Percentiles rank a stretch among this genome's conserved stretches.
phyloP scores from a whole-genome alignment of 2,329 filamentous ascomycete genomes.

The Ceratocystis diversiconidia region DNA sequence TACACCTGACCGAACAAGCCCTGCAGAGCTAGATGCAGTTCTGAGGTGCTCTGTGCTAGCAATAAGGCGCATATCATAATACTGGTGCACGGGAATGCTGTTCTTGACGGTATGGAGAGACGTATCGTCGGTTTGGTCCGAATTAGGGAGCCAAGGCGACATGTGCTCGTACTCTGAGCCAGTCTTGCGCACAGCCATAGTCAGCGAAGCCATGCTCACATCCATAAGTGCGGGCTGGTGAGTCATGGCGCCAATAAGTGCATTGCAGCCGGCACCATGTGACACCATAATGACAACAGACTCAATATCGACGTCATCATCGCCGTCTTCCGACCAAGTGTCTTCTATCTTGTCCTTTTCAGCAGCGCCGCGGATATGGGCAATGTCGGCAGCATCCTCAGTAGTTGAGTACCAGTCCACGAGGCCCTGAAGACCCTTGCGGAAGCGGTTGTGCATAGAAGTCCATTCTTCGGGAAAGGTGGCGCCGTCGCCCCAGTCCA shows the following conservation, averaged over 20 bases:
- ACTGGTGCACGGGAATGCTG: conserved; percentile 38
- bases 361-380: conserved; percentile 26
- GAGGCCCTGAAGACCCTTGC: conserved; percentile 62
- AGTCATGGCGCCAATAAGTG: conserved; percentile 79
- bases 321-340: conserved; percentile 27
- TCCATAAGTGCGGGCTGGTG: conserved; percentile 85
- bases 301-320: conserved; percentile 52
- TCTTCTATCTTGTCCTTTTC: conserved; percentile 24
- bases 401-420: conserved; percentile 65
- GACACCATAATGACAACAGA: conserved; percentile 78
- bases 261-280: conserved; percentile 92
- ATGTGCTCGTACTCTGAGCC: conserved; percentile 27
- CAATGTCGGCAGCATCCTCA: conserved; percentile 37
- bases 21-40: conserved; percentile 27
- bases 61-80: conserved; percentile 62
- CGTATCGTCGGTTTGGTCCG: conserved; percentile 20
- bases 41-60: conserved; percentile 62
- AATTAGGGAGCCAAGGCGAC: conserved; percentile 21
- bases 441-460: conserved; percentile 82
- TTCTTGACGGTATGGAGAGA: conserved; percentile 16
- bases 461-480: conserved; percentile 90
- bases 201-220: conserved; percentile 78
- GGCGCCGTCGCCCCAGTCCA: conserved; percentile 78
- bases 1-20: conserved; percentile 24
- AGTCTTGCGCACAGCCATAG: conserved; percentile 60